These are phyloP conservation scores for Cladosporium velox DNA, from an alignment of 2,329 filamentous ascomycete genomes.

Conservation along the genomic window DNA sequence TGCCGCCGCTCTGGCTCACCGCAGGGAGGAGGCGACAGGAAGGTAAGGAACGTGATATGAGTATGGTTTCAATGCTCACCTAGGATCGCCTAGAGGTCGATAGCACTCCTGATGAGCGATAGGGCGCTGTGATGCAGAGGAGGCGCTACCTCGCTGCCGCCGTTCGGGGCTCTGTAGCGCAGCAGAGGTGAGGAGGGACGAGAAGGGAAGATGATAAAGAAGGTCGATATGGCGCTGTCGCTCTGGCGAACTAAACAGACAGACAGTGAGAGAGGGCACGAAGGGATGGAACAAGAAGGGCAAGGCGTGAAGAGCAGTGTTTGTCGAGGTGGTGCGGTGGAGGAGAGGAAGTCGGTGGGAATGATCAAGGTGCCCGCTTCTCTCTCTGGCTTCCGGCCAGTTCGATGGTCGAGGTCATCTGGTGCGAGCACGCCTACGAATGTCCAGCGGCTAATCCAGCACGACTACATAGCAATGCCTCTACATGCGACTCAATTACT, in stretches of 20 bases:
- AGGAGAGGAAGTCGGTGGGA: slow-evolving; percentile 19
- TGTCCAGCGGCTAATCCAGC: slow-evolving; percentile 9
- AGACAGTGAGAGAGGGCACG: slow-evolving; percentile 4
- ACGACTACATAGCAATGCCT: slow-evolving; percentile 12
- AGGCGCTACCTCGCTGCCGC: slow-evolving; percentile 32
- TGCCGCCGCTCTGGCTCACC: slow-evolving; percentile 18
- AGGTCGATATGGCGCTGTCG: slow-evolving; percentile 11
- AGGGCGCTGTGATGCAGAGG: slow-evolving; percentile 30
- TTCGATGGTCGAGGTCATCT: slow-evolving; percentile 21
- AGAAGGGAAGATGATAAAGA: slow-evolving; percentile 1
- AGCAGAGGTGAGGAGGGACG: slow-evolving; percentile 14
- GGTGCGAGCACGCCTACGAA: slow-evolving; percentile 12
- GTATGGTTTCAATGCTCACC: slow-evolving; percentile 30
- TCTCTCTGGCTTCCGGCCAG: slow-evolving; percentile 15
- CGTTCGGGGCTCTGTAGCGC: slow-evolving; percentile 12
- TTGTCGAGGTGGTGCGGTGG: slow-evolving; percentile 19
- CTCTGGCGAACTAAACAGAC: slow-evolving; percentile 5
- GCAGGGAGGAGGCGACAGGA: slow-evolving; percentile 26
- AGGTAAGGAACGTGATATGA: slow-evolving; percentile 9
- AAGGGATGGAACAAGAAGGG: slow-evolving; percentile 15
- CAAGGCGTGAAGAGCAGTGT: slow-evolving; percentile 9
- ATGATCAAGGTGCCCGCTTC: slow-evolving; percentile 21
- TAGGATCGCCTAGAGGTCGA: slow-evolving; percentile 28
- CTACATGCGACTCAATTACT: slow-evolving; percentile 10
- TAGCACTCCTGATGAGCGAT: slow-evolving; percentile 29